phyloP scores from a whole-genome alignment of 257 asterid genomes.

The Fraxinus anomala region DNA sequence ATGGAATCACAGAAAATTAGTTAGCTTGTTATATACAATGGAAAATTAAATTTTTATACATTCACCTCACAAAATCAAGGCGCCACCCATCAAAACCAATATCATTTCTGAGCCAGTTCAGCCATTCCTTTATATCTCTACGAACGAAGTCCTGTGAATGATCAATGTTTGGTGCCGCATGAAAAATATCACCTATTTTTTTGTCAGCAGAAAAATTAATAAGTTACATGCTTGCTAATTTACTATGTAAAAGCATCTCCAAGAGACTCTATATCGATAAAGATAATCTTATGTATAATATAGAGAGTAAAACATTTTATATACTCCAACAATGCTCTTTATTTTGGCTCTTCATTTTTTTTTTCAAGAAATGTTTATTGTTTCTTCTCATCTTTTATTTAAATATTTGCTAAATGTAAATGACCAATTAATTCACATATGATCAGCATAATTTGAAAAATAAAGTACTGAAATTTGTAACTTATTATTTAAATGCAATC shows the following conservation, averaged over 20 bases:
- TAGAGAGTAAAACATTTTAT: no score
- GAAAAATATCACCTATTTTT: constrained; percentile 49
- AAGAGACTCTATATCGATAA: no score
- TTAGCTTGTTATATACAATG: neutral
- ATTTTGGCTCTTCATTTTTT: no score
- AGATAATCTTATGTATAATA: no score
- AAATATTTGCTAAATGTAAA: no score
- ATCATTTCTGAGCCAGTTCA: constrained; percentile 52
- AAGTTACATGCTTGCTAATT: neutral
- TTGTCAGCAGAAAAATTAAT: neutral
- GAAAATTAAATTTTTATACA: constrained; percentile 1
- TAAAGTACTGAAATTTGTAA: no score
- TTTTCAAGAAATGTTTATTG: no score
- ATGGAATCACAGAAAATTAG: neutral
- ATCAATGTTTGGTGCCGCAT: constrained; percentile 63
- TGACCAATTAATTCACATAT: no score
- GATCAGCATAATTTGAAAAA: no score
- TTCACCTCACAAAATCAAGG: constrained; percentile 54
- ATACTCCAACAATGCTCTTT: no score
- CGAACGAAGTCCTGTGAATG: constrained; percentile 61
- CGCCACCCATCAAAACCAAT: constrained; percentile 70
- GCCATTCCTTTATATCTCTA: constrained; percentile 52
- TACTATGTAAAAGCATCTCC: neutral
- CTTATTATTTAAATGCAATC: no score
- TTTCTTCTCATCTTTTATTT: no score